Base-by-base conservation (phyloP, 768 basidiomycete genomes). In the Coprinopsis strossmayeri region DNA sequence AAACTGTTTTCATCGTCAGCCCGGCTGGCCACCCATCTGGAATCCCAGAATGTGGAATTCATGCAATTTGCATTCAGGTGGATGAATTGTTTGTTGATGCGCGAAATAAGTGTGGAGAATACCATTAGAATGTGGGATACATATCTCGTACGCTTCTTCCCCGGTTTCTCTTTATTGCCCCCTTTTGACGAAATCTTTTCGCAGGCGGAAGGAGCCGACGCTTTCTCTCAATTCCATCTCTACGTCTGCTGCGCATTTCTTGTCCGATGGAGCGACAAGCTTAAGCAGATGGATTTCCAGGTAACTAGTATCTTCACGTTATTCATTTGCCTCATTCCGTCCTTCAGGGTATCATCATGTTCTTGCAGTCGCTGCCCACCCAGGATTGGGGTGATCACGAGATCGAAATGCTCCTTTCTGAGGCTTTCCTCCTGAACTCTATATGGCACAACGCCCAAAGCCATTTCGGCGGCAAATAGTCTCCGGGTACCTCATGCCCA, bases 111-210 rank as follows among this genome's bases (percentile, higher is more conserved):
- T 57, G 92, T 99, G 42, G 81, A 85, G 58, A 95, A 97, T 64
- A 98, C 95, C 15, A 90, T 97, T 43, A 79, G 96, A 48, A 98
- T 98, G 95, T 99, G 96, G 96, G 96, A 99, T 64, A 98, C 96
- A 11, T 99, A 99, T 66, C 69, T 99, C 60, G 96, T 98, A 52
- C 49, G 90, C 67, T 3, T 17, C 43, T 49, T 24, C n/a, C 15
- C 27, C 13, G 2, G 20, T 7, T 23, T 41, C 27, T 34, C 12
- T 34, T 24, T 10, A n/a, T n/a, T n/a, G n/a, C n/a, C n/a, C n/a
- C 32, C 53, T 21, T 52, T 53, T 24, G 49, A 28, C 37, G 12
- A 34, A 5, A 12, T 9, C 27, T 21, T 21, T 21, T 37, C 52
- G 1, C 51, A 99, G 96, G 87, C 95, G 12, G 96, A 99, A 68